Percentiles rank a stretch among this genome's conserved stretches.
phyloP scores from a whole-genome alignment of 1,139 yeast genomes.

The Lodderomyces parapsilosis region DNA sequence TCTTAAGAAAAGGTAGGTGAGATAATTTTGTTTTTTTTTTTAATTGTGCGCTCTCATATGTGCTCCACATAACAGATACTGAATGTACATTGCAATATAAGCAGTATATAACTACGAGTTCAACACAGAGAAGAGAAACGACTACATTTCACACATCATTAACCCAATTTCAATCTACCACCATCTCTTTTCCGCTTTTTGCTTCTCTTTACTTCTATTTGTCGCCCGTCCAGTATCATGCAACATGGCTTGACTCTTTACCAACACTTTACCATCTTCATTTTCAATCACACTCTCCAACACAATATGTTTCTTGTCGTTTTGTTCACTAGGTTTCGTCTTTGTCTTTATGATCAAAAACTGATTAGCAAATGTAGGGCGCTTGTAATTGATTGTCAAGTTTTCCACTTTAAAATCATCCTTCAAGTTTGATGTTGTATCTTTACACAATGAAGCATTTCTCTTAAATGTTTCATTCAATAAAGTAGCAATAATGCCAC shows the following conservation, averaged over 20 bases:
- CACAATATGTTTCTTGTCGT: constrained; percentile 23
- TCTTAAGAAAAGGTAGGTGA: no score
- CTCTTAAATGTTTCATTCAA: constrained; percentile 72
- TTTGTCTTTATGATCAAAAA: constrained; percentile 66
- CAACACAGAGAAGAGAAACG: no score
- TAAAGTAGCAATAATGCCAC: constrained; percentile 83
- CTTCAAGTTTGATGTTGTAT: constrained; percentile 32
- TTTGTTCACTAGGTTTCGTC: constrained; percentile 23
- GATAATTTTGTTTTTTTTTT: no score
- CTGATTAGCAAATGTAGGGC: constrained; percentile 79
- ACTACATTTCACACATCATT: not conserved
- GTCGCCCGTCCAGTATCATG: constrained; percentile 42
- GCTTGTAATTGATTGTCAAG: constrained; percentile 57
- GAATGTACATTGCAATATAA: no score
- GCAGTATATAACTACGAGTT: no score
- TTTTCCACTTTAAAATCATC: constrained; percentile 48
- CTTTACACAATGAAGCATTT: constrained; percentile 46
- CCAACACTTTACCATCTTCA: constrained; percentile 35
- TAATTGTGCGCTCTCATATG: no score
- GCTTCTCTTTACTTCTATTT: constrained; percentile 13
- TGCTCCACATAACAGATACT: no score
- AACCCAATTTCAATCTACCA: constrained; percentile 7
- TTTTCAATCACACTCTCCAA: constrained; percentile 36
- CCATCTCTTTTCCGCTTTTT: constrained; percentile 13
- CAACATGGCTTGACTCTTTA: constrained; percentile 35